Conservation (phyloP, 2,329 filamentous ascomycete genomes). For the Elsinoe fawcettii region DNA sequence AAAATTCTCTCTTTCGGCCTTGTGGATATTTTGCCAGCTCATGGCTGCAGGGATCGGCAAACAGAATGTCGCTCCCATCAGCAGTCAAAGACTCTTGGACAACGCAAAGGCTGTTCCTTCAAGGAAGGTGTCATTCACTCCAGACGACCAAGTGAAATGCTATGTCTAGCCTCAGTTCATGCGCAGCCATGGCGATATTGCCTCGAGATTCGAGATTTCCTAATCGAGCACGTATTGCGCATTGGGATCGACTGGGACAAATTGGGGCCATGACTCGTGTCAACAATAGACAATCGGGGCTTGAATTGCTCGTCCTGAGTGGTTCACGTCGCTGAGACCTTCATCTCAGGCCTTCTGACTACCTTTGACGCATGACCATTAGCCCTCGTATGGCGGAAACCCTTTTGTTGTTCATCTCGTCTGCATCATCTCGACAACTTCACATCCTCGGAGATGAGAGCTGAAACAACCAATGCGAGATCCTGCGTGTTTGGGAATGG, state of each 20-base stretch:
- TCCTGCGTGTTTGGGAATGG: not conserved
- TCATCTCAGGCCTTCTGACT: not conserved
- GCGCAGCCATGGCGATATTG: not conserved
- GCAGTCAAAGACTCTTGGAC: not conserved
- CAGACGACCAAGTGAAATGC: no score
- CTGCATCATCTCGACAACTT: not conserved
- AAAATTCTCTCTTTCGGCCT: not conserved
- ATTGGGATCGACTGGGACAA: conserved; percentile 11
- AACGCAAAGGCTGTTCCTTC: not conserved
- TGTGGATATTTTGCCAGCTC: conserved; percentile 3
- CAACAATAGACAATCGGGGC: conserved; percentile 6
- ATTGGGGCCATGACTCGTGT: conserved; percentile 4
- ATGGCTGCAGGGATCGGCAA: conserved; percentile 9
- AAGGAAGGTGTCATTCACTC: not conserved
- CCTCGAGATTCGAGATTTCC: conserved; percentile 8
- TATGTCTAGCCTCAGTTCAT: not conserved
- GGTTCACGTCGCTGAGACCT: not conserved
- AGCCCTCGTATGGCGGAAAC: not conserved
- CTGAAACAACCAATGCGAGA: not conserved
- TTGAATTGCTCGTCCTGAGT: not conserved
- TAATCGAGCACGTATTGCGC: conserved; percentile 12
- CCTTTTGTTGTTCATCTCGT: not conserved
- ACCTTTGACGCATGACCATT: not conserved
- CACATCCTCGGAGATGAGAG: conserved; percentile 1
- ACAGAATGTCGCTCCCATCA: not conserved